Evolutionary conservation across 179 eudicot species (phyloP).

Genomic region (Silene coronaria): DNA sequence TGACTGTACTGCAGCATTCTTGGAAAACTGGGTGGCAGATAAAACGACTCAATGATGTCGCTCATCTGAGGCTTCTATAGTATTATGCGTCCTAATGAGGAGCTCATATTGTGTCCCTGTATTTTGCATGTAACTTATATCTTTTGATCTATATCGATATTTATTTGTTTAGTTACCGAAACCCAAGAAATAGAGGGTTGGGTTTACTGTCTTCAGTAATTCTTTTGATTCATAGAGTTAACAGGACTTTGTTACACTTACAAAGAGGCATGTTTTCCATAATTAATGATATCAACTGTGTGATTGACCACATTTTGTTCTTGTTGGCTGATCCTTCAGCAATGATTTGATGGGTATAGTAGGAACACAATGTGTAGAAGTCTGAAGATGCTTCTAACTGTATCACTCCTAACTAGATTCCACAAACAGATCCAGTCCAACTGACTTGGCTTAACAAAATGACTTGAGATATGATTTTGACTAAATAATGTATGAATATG

Average conservation of each 20-base stretch:
- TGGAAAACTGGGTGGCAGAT: conserved; percentile 95
- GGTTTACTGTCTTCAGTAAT: conserved; percentile 29
- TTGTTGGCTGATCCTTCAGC: not conserved
- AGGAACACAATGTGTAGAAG: not conserved
- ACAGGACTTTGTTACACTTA: conserved; percentile 24
- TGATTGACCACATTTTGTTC: not conserved
- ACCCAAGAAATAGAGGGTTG: conserved; percentile 27
- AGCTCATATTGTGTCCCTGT: conserved; percentile 8
- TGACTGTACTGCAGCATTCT: conserved; percentile 75
- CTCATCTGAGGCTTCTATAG: conserved; percentile 84
- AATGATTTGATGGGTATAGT: not conserved
- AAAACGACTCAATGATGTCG: conserved; percentile 81
- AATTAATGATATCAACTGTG: conserved; percentile 18
- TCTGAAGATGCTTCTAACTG: not conserved
- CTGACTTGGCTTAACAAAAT: too few relatives aligned
- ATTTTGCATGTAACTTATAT: conserved; percentile 23
- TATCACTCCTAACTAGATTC: not conserved
- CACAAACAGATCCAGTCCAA: not conserved
- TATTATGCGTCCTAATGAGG: not conserved
- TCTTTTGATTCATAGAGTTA: conserved; percentile 39
- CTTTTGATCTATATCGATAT: conserved; percentile 17
- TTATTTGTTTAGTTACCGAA: conserved; percentile 16
- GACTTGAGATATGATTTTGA: too few relatives aligned
- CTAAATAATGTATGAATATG: too few relatives aligned
- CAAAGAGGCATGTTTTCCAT: conserved; percentile 24